These are phyloP conservation scores for Leccinum longicurvipes DNA, from an alignment of 768 basidiomycete species.

Conservation along the genomic window DNA sequence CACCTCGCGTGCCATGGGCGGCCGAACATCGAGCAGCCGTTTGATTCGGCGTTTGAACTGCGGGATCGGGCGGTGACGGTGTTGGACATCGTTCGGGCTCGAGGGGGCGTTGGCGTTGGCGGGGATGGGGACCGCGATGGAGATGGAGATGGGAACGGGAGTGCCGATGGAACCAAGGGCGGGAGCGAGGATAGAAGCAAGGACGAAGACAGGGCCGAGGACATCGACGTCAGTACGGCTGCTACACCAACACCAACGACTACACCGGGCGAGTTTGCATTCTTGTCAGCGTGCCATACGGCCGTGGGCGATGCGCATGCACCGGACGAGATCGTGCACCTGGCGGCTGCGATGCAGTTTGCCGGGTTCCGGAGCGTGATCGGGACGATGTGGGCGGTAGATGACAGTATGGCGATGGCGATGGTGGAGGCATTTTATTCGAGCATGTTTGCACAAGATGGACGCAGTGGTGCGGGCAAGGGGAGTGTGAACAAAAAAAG, in stretches of 20 bases:
- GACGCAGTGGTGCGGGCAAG: background rate
- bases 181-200: background rate
- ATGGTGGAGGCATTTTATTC: conserved; percentile 26
- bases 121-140: background rate
- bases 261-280: conserved; percentile 23
- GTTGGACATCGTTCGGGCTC: background rate
- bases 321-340: conserved; percentile 34
- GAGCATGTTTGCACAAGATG: conserved; percentile 9
- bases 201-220: background rate
- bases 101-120: conserved; percentile 10
- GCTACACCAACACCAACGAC: background rate
- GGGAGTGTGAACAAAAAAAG: background rate
- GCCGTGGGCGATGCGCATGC: conserved; percentile 18
- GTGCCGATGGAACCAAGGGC: background rate
- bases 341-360: conserved; percentile 36
- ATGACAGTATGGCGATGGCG: conserved; percentile 18
- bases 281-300: conserved; percentile 36
- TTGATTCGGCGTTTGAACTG: conserved; percentile 26
- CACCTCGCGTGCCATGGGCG: conserved; percentile 34
- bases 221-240: background rate
- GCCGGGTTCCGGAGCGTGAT: conserved; percentile 34
- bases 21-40: conserved; percentile 20
- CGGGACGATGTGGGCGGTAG: conserved; percentile 35
- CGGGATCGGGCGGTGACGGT: conserved; percentile 22
- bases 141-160: background rate